Conservation (phyloP, 2,329 filamentous ascomycete genomes). For the Monosporascus cannonballus region DNA sequence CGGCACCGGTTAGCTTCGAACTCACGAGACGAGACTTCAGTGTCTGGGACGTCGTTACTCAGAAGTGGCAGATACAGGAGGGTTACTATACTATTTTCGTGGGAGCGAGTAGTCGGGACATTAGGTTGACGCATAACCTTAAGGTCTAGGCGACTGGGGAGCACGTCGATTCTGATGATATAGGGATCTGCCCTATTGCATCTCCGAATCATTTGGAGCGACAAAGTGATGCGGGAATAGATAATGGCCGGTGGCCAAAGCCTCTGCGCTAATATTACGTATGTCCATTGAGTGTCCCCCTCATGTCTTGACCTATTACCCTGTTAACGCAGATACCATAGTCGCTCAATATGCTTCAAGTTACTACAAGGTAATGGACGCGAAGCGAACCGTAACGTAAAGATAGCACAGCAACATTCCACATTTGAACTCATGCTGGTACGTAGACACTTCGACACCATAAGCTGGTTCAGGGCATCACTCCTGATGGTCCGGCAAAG, state of each 20-base stretch:
- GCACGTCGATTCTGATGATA: neutral
- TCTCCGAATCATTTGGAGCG: neutral
- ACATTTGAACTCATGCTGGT: no score
- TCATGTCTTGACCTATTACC: no score
- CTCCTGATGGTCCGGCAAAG: no score
- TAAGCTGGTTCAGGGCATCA: no score
- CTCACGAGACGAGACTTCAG: slow-evolving; percentile 57
- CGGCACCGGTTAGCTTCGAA: slow-evolving; percentile 42
- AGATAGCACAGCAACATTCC: no score
- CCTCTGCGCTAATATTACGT: neutral
- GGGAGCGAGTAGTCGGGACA: slow-evolving; percentile 40
- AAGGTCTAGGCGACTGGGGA: slow-evolving; percentile 9
- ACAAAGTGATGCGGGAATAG: neutral
- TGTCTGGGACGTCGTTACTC: slow-evolving; percentile 54
- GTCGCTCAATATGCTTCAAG: no score
- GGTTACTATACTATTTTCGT: slow-evolving; percentile 37
- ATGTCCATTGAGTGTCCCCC: no score
- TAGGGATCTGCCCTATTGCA: neutral
- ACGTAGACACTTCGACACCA: no score
- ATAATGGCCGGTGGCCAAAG: neutral
- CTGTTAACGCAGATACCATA: no score
- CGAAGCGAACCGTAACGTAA: no score
- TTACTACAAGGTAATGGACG: no score
- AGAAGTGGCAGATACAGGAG: slow-evolving; percentile 54
- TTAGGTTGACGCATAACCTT: slow-evolving; percentile 32